Evolutionary conservation across 495 filamentous ascomycete genomes (phyloP).

Genomic region (Lasiosphaeria miniovina): DNA sequence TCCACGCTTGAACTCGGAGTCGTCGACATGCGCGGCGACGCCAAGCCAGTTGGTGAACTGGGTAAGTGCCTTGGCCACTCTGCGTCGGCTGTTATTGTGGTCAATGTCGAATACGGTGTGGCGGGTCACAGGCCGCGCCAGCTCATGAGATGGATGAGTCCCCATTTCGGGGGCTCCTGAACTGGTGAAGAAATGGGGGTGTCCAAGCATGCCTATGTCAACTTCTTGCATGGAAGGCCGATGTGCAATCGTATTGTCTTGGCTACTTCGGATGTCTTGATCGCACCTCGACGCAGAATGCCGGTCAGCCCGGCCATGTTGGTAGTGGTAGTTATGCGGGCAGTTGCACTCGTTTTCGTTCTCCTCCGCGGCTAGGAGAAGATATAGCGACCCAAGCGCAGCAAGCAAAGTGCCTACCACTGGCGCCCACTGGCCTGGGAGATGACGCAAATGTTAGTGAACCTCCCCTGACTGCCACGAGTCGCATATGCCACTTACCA

Average conservation of each 20-base stretch:
- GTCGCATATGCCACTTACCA: constrained; percentile 35
- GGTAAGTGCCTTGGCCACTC: constrained; percentile 38
- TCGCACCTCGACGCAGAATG: neutral
- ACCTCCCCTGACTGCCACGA: neutral
- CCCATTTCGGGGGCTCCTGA: constrained; percentile 1
- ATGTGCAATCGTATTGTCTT: neutral
- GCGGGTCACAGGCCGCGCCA: constrained; percentile 1
- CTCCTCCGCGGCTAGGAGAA: constrained; percentile 39
- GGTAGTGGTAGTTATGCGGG: constrained; percentile 21
- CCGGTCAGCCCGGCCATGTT: too few species aligned
- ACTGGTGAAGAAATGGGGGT: neutral
- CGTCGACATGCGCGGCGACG: constrained; percentile 40
- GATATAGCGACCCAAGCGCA: constrained; percentile 52
- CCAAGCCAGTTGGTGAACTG: constrained; percentile 37
- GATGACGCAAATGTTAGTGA: constrained; percentile 15
- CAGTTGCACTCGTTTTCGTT: constrained; percentile 26
- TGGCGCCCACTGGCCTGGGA: constrained; percentile 54
- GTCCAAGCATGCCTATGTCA: neutral
- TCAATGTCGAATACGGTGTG: constrained; percentile 1
- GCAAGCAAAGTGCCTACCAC: constrained; percentile 53
- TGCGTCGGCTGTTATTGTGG: constrained; percentile 35
- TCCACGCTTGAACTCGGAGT: constrained; percentile 44
- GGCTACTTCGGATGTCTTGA: neutral
- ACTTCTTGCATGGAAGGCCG: neutral
- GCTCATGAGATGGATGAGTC: neutral